Evolutionary conservation across 2,329 filamentous ascomycete species (phyloP).

Genomic region (Aspergillus alliaceus): DNA sequence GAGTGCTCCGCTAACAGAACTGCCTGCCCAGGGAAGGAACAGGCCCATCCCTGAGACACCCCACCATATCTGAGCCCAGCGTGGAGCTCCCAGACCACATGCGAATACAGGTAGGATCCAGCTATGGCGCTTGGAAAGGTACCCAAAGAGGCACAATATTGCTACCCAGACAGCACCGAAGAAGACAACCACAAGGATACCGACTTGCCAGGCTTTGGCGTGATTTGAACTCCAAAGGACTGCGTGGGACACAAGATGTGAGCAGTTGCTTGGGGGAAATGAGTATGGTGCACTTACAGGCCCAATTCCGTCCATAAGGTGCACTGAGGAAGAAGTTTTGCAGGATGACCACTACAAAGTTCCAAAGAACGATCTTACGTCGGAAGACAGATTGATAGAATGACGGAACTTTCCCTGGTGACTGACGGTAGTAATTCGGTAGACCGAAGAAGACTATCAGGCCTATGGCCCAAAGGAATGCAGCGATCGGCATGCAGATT

Average conservation of each 20-base stretch:
- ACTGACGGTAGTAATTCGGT: constrained; percentile 66
- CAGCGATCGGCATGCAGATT: constrained; percentile 58
- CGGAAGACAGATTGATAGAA: constrained; percentile 64
- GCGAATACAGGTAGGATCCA: constrained; percentile 69
- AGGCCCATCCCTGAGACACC: constrained; percentile 59
- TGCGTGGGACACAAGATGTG: constrained; percentile 13
- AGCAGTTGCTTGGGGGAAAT: background rate
- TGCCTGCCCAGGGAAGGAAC: constrained; percentile 64
- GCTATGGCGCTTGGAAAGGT: constrained; percentile 60
- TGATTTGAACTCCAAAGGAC: constrained; percentile 60
- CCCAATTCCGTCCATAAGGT: constrained; percentile 67
- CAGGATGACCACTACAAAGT: constrained; percentile 62
- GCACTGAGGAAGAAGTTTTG: constrained; percentile 69
- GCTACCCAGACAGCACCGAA: constrained; percentile 58
- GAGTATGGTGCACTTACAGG: constrained; percentile 39
- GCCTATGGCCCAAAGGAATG: constrained; percentile 59
- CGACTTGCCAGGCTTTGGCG: constrained; percentile 57
- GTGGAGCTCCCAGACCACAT: constrained; percentile 63
- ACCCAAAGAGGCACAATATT: constrained; percentile 49
- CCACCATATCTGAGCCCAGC: constrained; percentile 70
- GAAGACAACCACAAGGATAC: constrained; percentile 50
- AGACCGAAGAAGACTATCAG: constrained; percentile 60
- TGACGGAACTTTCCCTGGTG: constrained; percentile 62
- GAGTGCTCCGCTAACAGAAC: constrained; percentile 55
- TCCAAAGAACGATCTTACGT: constrained; percentile 67